Conservation (phyloP, 305 asterid species). For the Fraxinus latifolia region DNA sequence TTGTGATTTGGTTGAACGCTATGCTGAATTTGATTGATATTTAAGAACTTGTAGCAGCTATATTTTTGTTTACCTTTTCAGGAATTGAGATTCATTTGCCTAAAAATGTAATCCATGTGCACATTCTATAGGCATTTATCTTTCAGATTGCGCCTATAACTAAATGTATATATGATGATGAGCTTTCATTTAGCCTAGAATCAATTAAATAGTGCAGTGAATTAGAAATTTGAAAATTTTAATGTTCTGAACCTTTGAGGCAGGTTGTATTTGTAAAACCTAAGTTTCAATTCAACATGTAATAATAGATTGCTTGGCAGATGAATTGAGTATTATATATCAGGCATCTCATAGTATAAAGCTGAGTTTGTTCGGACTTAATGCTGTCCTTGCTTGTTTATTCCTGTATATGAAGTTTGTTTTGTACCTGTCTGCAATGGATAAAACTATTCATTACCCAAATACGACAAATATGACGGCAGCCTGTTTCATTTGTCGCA, state of each 20-base stretch:
- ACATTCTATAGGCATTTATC: not conserved
- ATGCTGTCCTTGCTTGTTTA: not conserved
- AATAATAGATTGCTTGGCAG: not conserved
- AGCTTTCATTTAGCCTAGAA: not conserved
- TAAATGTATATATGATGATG: not conserved
- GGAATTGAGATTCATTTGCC: not conserved
- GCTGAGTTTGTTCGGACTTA: not conserved
- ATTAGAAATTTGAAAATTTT: not conserved
- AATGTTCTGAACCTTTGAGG: not conserved
- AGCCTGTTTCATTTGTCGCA: not conserved
- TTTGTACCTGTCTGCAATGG: not conserved
- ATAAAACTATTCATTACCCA: not conserved
- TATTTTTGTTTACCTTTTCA: not conserved
- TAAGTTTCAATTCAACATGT: not conserved
- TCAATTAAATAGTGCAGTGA: not conserved
- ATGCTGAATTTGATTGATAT: not conserved
- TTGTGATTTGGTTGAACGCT: not conserved
- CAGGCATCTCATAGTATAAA: not conserved
- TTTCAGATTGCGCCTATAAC: not conserved
- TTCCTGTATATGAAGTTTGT: constrained; percentile 1
- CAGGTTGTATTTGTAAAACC: not conserved
- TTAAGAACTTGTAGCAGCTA: not conserved
- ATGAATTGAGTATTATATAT: not conserved
- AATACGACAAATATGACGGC: not conserved
- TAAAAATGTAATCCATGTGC: not conserved